Conservation (phyloP, 345 rosid species). For the Cardamine resedifolia region DNA sequence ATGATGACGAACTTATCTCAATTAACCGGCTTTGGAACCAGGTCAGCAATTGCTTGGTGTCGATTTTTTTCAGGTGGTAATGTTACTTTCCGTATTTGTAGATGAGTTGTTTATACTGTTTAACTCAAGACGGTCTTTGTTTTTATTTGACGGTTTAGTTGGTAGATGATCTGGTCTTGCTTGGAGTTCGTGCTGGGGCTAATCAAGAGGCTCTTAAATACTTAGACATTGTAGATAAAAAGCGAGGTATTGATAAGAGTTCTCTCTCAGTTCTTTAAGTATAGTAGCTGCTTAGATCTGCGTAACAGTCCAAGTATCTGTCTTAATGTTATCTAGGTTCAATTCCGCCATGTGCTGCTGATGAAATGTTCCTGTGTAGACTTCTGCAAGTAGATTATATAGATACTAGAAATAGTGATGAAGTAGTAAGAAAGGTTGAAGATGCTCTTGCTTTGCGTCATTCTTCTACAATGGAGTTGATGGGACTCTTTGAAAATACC, state of each 20-base stretch:
- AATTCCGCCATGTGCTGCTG: conserved; percentile 67
- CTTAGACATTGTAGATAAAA: conserved; percentile 47
- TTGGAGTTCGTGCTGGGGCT: conserved; percentile 74
- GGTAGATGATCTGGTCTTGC: conserved; percentile 79
- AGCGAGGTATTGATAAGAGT: conserved; percentile 49
- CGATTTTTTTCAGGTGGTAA: not conserved
- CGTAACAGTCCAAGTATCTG: not conserved
- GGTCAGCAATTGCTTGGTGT: conserved; percentile 15
- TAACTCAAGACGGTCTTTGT: not conserved
- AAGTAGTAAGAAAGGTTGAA: conserved; percentile 51
- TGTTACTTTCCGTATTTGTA: not conserved
- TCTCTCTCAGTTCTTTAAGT: conserved; percentile 15
- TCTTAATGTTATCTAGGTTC: conserved; percentile 48
- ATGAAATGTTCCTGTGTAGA: conserved; percentile 83
- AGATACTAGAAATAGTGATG: conserved; percentile 44
- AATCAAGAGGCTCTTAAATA: conserved; percentile 43
- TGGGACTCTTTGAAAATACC: conserved; percentile 64
- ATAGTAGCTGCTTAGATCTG: not conserved
- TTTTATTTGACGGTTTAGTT: conserved; percentile 50
- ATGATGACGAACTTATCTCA: conserved; percentile 59
- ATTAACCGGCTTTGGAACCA: conserved; percentile 76
- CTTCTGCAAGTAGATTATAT: conserved; percentile 60
- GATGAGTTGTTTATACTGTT: not conserved
- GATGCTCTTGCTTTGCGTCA: conserved; percentile 67
- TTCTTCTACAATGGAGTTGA: conserved; percentile 58